These are phyloP conservation scores for Lentinus brumalis DNA, from an alignment of 768 basidiomycete species.

Conservation along the genomic window DNA sequence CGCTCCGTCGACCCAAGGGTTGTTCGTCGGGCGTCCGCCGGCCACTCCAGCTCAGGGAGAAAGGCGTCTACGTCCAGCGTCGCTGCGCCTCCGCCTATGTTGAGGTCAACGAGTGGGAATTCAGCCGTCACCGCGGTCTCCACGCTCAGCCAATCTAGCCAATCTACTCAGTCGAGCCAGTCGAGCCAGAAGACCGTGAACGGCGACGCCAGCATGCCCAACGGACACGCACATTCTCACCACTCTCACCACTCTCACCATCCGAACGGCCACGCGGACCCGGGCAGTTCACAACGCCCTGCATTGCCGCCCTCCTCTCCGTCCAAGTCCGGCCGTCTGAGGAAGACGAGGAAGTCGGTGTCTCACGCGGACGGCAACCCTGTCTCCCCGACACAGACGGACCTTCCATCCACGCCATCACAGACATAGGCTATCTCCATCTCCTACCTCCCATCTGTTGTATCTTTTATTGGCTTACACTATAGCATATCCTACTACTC, in stretches of 20 bases:
- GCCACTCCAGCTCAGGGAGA: neutral
- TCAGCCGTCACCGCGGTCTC: slow-evolving; percentile 3
- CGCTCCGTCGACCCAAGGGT: slow-evolving; percentile 23
- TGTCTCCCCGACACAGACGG: neutral
- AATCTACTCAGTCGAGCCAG: neutral
- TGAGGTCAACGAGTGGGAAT: slow-evolving; percentile 19
- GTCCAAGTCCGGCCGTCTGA: slow-evolving; percentile 13
- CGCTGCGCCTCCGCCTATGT: slow-evolving; percentile 4
- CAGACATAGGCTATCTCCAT: neutral
- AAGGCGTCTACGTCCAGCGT: neutral
- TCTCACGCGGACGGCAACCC: slow-evolving; percentile 17
- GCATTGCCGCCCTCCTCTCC: slow-evolving; percentile 16
- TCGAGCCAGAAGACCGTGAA: slow-evolving; percentile 1
- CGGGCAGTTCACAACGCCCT: slow-evolving; percentile 7
- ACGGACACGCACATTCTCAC: slow-evolving; percentile 6
- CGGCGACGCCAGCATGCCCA: slow-evolving; percentile 4
- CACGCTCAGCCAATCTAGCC: neutral
- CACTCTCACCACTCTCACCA: neutral
- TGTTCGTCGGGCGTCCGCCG: slow-evolving; percentile 27
- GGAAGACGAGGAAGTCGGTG: slow-evolving; percentile 20
- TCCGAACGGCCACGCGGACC: slow-evolving; percentile 2
- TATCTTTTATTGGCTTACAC: neutral
- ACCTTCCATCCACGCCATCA: neutral
- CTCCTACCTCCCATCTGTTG: neutral
- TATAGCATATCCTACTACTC: neutral